Evolutionary conservation across 306 rosid species (phyloP).

Genomic region (Bauhinia variegata): DNA sequence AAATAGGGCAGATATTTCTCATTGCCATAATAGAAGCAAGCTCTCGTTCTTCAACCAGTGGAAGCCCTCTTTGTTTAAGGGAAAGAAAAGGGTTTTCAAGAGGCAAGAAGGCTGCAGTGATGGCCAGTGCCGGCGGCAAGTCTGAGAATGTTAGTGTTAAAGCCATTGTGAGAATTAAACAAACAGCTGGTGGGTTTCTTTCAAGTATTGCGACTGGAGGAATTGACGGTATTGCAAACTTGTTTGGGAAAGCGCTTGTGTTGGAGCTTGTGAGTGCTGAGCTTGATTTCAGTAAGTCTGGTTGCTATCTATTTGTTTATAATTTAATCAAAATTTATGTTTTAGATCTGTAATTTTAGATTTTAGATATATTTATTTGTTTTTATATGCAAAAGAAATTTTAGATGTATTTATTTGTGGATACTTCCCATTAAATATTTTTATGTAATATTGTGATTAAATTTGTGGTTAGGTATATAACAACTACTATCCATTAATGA

Average conservation of each 20-base stretch:
- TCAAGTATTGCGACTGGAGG: constrained; percentile 8
- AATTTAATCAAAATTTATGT: too few relatives aligned
- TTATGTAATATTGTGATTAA: too few relatives aligned
- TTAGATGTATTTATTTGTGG: too few relatives aligned
- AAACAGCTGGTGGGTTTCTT: constrained; percentile 13
- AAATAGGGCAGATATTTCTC: neutral
- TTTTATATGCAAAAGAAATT: too few relatives aligned
- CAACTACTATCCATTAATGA: too few relatives aligned
- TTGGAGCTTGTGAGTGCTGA: constrained; percentile 44
- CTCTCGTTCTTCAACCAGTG: neutral
- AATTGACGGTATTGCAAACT: neutral
- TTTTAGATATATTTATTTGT: too few relatives aligned
- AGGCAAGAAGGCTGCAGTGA: too few relatives aligned
- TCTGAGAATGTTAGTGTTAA: constrained; percentile 13
- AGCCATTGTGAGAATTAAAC: constrained; percentile 32
- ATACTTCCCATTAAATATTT: too few relatives aligned
- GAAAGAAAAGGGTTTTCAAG: neutral
- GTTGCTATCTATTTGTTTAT: too few relatives aligned
- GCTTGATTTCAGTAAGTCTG: constrained; percentile 40
- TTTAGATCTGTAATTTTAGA: too few relatives aligned
- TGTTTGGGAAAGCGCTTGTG: constrained; percentile 32
- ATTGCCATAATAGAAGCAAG: neutral
- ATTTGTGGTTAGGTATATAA: too few relatives aligned
- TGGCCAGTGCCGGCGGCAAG: neutral
- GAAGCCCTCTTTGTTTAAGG: neutral